Evolutionary conservation across 2,329 filamentous ascomycete species (phyloP), one percentile per base, ranked within the genome.

Genomic region (Massarina eburnea): DNA sequence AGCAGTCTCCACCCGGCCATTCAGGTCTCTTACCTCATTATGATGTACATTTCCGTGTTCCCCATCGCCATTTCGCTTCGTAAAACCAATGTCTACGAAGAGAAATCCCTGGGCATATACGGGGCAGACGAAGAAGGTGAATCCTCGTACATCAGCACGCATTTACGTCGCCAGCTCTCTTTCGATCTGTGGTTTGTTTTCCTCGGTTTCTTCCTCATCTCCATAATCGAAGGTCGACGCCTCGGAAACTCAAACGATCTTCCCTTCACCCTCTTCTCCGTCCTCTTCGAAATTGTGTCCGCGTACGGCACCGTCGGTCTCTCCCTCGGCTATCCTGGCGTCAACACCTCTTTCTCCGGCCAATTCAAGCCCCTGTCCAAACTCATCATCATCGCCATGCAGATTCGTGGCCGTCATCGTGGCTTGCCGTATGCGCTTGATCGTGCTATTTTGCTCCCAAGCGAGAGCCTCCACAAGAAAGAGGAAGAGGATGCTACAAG

Each of bases 1-100:
- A 76, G 87, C 1, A 73, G 80, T 0, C 76, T 99, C 2, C 91
- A 97, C 56, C 91, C 94, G 1, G 94, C 88, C 3, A 89, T 96
- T 46, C 91, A 96, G 61, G 90, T 95, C 12, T 89, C 91, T 19
- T 97, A 96, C 73, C 77, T 97, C 71, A 85, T 97, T 70, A 97
- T 97, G 94, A 97, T 97, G 94, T 97, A 97, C 71, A 96, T 97
- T 51, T 96, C 91, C 46, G 89, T 96, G 48, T 95, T 96, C 59
- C 92, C 92, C 4, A 95, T 97, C 58, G 92, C 94, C 65, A 97
- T 97, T 61, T 94, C 89, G 6, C 88, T 97, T 59, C 90, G 92
- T 42, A 80, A 89, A 54, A 96, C 92, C 47, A 97, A 97, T 66
- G 92, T 96, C 2, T 97, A 97, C 74, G 92, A 96, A 71, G 92